A percentile compares a stretch with the other conserved stretches of the same genome.
These are phyloP conservation scores for Marchantia paleacea DNA, from an alignment of 225 moss, liverwort and hornwort species.

Conservation along the genomic window DNA sequence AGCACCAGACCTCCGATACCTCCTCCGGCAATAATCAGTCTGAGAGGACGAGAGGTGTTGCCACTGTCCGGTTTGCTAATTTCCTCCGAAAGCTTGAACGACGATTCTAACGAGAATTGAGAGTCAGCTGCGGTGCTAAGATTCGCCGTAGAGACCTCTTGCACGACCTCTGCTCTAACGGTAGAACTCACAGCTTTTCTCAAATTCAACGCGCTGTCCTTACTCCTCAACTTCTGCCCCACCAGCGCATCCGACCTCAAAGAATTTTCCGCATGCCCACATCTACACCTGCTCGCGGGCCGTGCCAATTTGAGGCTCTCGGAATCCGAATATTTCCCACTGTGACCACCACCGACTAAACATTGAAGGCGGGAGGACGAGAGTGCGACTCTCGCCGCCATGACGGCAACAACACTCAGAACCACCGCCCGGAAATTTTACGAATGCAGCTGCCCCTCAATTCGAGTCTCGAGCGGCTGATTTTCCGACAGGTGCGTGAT, in stretches of 20 bases:
- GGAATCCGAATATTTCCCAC: neutral
- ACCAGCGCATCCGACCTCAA: constrained; percentile 9
- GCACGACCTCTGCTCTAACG: constrained; percentile 22
- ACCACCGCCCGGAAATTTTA: too few species aligned
- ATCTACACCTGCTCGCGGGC: neutral
- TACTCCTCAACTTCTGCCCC: neutral
- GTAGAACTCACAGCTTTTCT: neutral
- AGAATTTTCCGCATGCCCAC: neutral
- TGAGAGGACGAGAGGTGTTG: constrained; percentile 17
- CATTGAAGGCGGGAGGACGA: neutral
- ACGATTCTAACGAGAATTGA: constrained; percentile 33
- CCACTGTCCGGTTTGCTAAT: neutral
- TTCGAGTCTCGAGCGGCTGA: neutral
- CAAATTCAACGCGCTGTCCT: constrained; percentile 1
- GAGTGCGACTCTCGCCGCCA: constrained; percentile 14
- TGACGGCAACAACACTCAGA: constrained; percentile 3
- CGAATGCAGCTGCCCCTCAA: too few species aligned
- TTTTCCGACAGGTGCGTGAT: neutral
- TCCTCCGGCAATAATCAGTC: constrained; percentile 77
- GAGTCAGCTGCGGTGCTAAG: constrained; percentile 5
- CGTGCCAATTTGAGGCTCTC: neutral
- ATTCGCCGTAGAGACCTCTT: constrained; percentile 14
- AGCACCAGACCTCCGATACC: constrained; percentile 96
- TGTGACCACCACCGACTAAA: neutral
- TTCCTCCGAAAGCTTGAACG: constrained; percentile 24